phyloP scores from a whole-genome alignment of 257 asterid genomes.

The Ehretia macrophylla region DNA sequence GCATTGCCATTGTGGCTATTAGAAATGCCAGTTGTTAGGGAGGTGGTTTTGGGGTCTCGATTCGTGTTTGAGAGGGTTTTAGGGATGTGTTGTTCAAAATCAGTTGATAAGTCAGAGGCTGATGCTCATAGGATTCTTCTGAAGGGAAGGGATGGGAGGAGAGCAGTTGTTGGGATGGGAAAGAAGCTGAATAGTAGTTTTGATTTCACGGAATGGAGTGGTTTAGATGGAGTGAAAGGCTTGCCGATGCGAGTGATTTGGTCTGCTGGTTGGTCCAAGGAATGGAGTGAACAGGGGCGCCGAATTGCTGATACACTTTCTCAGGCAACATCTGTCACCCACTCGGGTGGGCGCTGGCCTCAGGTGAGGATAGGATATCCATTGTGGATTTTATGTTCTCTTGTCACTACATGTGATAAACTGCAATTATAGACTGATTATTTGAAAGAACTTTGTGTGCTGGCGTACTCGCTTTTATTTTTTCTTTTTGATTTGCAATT shows the following conservation, averaged over 20 bases:
- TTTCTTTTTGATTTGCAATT: too few species aligned
- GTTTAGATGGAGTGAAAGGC: conserved; percentile 50
- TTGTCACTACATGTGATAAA: too few species aligned
- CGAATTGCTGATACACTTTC: conserved; percentile 51
- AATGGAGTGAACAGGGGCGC: conserved; percentile 57
- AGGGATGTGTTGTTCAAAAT: conserved; percentile 44
- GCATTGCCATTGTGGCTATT: conserved; percentile 74
- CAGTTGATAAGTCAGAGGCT: conserved; percentile 40
- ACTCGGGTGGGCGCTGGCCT: conserved; percentile 85
- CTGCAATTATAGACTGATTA: too few species aligned
- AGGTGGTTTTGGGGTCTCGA: conserved; percentile 53
- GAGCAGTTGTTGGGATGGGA: conserved; percentile 65
- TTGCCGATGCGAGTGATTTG: conserved; percentile 65
- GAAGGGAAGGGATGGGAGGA: conserved; percentile 72
- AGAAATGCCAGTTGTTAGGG: conserved; percentile 57
- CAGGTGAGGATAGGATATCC: conserved; percentile 49
- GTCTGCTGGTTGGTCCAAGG: conserved; percentile 56
- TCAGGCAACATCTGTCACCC: conserved; percentile 48
- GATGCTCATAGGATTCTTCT: conserved; percentile 80
- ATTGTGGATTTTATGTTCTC: background rate
- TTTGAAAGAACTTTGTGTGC: too few species aligned
- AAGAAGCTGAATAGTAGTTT: conserved; percentile 64
- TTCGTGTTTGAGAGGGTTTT: conserved; percentile 57
- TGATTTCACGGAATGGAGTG: conserved; percentile 73
- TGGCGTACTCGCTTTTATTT: too few species aligned